Percentiles rank a stretch among this genome's conserved stretches.
phyloP scores from a whole-genome alignment of 257 asterid genomes.

The Voacanga thouarsii region DNA sequence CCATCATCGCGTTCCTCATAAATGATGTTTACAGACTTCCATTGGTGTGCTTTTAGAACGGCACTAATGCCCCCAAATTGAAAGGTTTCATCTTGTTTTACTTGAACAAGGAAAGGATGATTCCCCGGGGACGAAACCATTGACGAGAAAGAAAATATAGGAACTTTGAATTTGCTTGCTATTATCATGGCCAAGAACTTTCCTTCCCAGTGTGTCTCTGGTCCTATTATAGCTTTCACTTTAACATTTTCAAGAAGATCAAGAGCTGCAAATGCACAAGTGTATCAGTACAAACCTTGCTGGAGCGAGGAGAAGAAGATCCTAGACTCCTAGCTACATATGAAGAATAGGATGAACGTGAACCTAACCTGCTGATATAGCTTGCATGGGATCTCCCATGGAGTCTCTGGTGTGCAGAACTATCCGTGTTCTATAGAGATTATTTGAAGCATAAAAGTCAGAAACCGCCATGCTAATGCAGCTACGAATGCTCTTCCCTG shows the following conservation, averaged over 20 bases:
- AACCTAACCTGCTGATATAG: slow-evolving; percentile 18
- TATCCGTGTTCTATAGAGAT: neutral
- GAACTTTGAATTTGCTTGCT: slow-evolving; percentile 29
- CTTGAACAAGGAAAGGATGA: slow-evolving; percentile 36
- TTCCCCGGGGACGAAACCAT: slow-evolving; percentile 8
- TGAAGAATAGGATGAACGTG: neutral
- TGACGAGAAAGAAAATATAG: slow-evolving; percentile 36
- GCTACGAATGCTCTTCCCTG: slow-evolving; percentile 8
- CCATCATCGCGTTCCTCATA: slow-evolving; percentile 28
- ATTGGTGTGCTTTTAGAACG: slow-evolving; percentile 23
- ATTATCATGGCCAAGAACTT: slow-evolving; percentile 28
- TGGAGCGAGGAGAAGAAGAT: neutral
- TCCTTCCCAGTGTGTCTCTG: slow-evolving; percentile 24
- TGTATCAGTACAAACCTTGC: neutral
- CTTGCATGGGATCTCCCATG: neutral
- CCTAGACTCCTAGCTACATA: neutral
- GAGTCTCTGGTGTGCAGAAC: neutral
- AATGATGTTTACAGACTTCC: slow-evolving; percentile 36
- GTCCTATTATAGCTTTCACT: slow-evolving; percentile 36
- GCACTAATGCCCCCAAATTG: slow-evolving; percentile 37
- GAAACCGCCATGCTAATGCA: slow-evolving; percentile 21
- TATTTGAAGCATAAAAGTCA: neutral
- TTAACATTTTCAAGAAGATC: slow-evolving; percentile 37
- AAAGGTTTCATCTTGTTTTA: slow-evolving; percentile 31
- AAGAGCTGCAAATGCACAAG: slow-evolving; percentile 26